These are phyloP conservation scores for Lactifluus rugatus DNA, from an alignment of 768 basidiomycete species.

Conservation along the genomic window DNA sequence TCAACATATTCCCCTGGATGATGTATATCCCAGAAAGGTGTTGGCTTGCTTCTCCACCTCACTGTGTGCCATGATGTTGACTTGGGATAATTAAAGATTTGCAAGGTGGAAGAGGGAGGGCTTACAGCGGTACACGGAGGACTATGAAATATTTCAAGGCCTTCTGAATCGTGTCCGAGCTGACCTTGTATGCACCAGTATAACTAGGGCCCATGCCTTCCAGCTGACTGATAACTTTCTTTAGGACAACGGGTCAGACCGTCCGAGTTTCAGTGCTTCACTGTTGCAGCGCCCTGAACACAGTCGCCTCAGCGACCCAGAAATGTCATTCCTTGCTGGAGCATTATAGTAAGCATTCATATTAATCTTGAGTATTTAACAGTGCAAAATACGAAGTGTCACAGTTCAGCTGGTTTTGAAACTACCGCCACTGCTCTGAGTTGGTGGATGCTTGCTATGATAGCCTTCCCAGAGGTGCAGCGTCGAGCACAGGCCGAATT, in stretches of 20 bases:
- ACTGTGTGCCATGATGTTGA: background rate
- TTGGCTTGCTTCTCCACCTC: background rate
- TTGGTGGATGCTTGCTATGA: conserved; percentile 11
- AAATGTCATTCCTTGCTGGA: background rate
- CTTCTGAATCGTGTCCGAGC: background rate
- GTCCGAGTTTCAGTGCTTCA: background rate
- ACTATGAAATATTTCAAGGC: background rate
- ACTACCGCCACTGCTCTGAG: background rate
- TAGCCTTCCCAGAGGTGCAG: conserved; percentile 14
- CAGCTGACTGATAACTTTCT: background rate
- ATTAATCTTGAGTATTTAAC: background rate
- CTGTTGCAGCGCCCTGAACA: background rate
- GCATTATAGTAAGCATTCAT: background rate
- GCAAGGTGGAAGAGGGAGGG: conserved; percentile 8
- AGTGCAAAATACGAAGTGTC: background rate
- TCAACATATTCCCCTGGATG: conserved; percentile 9
- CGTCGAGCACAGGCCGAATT: conserved; percentile 14
- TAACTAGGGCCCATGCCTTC: background rate
- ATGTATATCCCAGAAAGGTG: conserved; percentile 5
- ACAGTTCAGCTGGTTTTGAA: conserved; percentile 2
- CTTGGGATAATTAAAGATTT: background rate
- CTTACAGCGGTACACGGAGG: background rate
- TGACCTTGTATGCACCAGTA: background rate
- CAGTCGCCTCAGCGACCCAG: background rate
- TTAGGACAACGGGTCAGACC: background rate